A percentile compares a stretch with the other conserved stretches of the same genome.
These are phyloP conservation scores for Cantharellus anzutake DNA, from an alignment of 768 basidiomycete genomes.

Conservation along the genomic window DNA sequence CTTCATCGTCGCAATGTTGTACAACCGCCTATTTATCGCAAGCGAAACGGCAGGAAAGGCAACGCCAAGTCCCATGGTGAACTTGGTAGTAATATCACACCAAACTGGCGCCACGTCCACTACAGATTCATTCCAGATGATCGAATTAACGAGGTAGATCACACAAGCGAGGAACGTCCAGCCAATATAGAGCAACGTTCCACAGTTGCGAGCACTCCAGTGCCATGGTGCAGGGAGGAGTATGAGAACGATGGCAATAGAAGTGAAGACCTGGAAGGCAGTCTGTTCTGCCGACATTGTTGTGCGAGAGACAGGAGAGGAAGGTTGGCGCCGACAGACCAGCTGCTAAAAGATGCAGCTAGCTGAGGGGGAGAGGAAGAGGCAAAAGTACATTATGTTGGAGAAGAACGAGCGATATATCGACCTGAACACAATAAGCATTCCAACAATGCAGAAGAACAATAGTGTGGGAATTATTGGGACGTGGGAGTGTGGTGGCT, in stretches of 20 bases:
- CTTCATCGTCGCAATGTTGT: slow-evolving; percentile 31
- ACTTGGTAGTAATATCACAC: slow-evolving; percentile 59
- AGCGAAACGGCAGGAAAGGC: slow-evolving; percentile 42
- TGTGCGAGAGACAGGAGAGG: too few species aligned
- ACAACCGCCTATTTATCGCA: slow-evolving; percentile 36
- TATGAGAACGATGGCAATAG: slow-evolving; percentile 15
- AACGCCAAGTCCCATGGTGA: slow-evolving; percentile 31
- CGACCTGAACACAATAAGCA: too few species aligned
- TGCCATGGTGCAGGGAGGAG: slow-evolving; percentile 25
- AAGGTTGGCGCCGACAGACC: too few species aligned
- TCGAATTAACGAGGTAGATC: slow-evolving; percentile 34
- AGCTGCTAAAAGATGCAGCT: too few species aligned
- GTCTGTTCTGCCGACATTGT: background rate
- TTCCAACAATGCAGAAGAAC: too few species aligned
- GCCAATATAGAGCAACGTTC: slow-evolving; percentile 28
- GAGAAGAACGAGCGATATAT: too few species aligned
- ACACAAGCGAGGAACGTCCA: slow-evolving; percentile 31
- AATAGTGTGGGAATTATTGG: too few species aligned
- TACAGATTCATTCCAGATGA: slow-evolving; percentile 41
- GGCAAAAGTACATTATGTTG: too few species aligned
- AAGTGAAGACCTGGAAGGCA: background rate
- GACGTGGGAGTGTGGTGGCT: too few species aligned
- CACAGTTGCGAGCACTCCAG: slow-evolving; percentile 25
- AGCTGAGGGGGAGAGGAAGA: too few species aligned
- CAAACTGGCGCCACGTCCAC: slow-evolving; percentile 32